Evolutionary conservation across 192 early-diverging fungal species (phyloP).

Genomic region (Linnemannia exigua): DNA sequence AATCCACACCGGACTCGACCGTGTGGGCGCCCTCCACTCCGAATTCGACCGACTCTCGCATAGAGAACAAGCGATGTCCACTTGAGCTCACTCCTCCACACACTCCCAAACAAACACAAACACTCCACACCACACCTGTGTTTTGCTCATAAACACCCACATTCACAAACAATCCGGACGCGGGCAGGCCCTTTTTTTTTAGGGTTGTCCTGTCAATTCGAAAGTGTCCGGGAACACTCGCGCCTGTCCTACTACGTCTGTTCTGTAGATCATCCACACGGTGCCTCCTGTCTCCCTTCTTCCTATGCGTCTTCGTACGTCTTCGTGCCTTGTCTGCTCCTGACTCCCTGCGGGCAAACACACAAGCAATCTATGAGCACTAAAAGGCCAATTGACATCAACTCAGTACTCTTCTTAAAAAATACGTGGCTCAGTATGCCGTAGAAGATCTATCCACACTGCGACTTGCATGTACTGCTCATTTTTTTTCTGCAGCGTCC

Average conservation of each 20-base stretch:
- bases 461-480: no score
- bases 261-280: neutral
- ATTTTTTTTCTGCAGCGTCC: no score
- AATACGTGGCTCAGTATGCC: no score
- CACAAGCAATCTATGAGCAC: no score
- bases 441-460: no score
- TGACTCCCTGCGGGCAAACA: no score
- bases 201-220: neutral
- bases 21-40: neutral
- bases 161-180: neutral
- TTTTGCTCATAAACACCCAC: neutral
- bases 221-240: neutral
- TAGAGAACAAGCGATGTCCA: neutral
- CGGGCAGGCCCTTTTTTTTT: neutral
- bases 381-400: no score
- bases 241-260: neutral
- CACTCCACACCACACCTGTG: neutral
- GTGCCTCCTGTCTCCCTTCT: no score
- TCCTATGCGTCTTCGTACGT: no score
- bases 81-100: neutral
- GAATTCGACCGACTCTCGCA: neutral
- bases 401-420: no score
- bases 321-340: no score
- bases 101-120: neutral
- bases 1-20: conserved; percentile 3